A percentile compares a stretch with the other conserved stretches of the same genome.
phyloP scores from a whole-genome alignment of 164 flowering plant genomes.

The Protea cynaroides region DNA sequence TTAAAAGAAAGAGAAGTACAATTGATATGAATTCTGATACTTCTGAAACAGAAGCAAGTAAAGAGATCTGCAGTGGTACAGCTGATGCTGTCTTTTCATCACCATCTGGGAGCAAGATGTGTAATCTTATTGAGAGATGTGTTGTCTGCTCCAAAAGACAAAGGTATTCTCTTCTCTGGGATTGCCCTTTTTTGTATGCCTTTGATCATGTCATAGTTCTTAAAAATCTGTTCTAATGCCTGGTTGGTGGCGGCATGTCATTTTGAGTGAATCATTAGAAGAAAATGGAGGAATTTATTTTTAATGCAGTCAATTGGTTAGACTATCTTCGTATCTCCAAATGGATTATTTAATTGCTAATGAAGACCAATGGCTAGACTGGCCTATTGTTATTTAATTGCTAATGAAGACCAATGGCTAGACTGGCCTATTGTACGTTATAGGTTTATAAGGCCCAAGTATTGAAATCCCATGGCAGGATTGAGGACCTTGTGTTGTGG shows the following conservation, averaged over 20 bases:
- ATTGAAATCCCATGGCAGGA: too few relatives aligned
- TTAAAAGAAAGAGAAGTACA: conserved; percentile 17
- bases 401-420: too few relatives aligned
- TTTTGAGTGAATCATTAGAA: too few relatives aligned
- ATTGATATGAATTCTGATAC: conserved; percentile 21
- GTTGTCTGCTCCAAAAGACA: conserved; percentile 23
- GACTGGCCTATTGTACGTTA: too few relatives aligned
- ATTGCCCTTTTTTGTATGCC: not conserved
- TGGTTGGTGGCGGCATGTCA: not conserved
- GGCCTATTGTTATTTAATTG: too few relatives aligned
- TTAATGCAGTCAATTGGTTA: too few relatives aligned
- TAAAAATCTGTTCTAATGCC: not conserved
- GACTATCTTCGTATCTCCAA: too few relatives aligned
- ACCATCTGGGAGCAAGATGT: conserved; percentile 12
- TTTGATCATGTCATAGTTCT: not conserved
- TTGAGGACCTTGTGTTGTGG: too few relatives aligned
- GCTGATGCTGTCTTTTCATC: conserved; percentile 13
- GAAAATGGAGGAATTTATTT: not conserved
- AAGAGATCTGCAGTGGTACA: conserved; percentile 13
- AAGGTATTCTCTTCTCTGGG: conserved; percentile 25
- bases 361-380: too few relatives aligned
- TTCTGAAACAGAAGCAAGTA: conserved; percentile 14
- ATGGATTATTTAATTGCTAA: too few relatives aligned
- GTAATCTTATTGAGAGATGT: conserved; percentile 13
- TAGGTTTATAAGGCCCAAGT: too few relatives aligned